phyloP scores from a whole-genome alignment of 768 basidiomycete species.

The Naganishia friedmannii region DNA sequence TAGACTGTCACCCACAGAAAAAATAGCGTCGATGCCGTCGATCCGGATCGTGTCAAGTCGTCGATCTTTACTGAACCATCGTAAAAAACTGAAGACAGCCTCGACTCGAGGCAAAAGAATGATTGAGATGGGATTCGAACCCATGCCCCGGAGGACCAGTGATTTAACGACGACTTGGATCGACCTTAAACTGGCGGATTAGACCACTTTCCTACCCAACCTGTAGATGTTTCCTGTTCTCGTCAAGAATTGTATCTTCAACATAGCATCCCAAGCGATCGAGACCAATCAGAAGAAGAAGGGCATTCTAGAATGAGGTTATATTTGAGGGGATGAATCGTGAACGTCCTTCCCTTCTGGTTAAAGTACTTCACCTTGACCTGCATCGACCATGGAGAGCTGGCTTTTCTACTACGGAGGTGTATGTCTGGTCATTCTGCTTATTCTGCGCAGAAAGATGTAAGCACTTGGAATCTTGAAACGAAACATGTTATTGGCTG shows the following conservation, averaged over 20 bases:
- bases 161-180: background rate
- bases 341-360: background rate
- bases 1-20: background rate
- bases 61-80: no score
- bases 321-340: no score
- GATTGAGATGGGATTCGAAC: constrained; percentile 23
- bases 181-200: constrained; percentile 4
- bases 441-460: background rate
- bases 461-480: background rate
- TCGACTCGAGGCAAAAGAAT: background rate
- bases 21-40: background rate
- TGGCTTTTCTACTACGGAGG: background rate
- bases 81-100: background rate
- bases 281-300: no score
- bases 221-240: no score
- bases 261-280: no score
- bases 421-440: background rate
- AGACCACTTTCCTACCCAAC: background rate
- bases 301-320: no score
- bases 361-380: background rate
- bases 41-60: background rate
- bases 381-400: background rate
- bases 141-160: constrained; percentile 24
- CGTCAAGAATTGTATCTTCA: no score
- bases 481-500: no score